Conservation (phyloP, 2,329 filamentous ascomycete genomes). For the Cercospora sesami region DNA sequence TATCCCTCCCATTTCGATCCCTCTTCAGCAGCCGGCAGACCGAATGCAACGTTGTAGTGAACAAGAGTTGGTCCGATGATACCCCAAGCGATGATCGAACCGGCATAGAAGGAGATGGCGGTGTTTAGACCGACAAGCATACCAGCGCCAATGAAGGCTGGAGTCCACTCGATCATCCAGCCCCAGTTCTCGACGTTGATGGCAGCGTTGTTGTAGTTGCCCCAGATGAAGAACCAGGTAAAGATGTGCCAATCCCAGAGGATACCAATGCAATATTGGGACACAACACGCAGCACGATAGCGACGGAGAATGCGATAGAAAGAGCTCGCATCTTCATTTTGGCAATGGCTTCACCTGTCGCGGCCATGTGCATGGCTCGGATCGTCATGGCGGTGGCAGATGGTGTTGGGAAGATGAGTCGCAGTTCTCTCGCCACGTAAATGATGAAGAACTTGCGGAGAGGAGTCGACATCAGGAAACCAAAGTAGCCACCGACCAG, state of each 20-base stretch:
- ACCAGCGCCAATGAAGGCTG: slow-evolving; percentile 60
- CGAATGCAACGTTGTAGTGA: slow-evolving; percentile 52
- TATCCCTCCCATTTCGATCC: slow-evolving; percentile 48
- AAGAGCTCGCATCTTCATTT: slow-evolving; percentile 59
- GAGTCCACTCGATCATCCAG: slow-evolving; percentile 61
- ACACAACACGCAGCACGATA: slow-evolving; percentile 56
- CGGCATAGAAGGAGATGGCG: slow-evolving; percentile 58
- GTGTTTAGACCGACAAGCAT: slow-evolving; percentile 62
- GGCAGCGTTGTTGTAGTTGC: slow-evolving; percentile 52
- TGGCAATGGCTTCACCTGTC: slow-evolving; percentile 54
- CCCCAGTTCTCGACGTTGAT: slow-evolving; percentile 61
- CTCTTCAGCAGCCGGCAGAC: slow-evolving; percentile 37
- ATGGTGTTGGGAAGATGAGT: slow-evolving; percentile 61
- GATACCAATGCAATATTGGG: slow-evolving; percentile 61
- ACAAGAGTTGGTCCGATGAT: slow-evolving; percentile 60
- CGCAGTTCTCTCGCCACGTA: slow-evolving; percentile 62
- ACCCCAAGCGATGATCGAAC: slow-evolving; percentile 58
- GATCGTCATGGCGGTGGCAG: slow-evolving; percentile 63
- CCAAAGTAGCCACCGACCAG: slow-evolving; percentile 65
- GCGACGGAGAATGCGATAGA: slow-evolving; percentile 53
- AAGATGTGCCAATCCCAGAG: slow-evolving; percentile 51
- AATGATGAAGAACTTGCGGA: slow-evolving; percentile 67
- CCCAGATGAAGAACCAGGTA: slow-evolving; percentile 58
- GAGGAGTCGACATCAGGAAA: slow-evolving; percentile 47
- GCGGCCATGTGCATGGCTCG: slow-evolving; percentile 62